Base-by-base conservation (phyloP, 2,329 filamentous ascomycete genomes). In the Beauveria bassiana region DNA sequence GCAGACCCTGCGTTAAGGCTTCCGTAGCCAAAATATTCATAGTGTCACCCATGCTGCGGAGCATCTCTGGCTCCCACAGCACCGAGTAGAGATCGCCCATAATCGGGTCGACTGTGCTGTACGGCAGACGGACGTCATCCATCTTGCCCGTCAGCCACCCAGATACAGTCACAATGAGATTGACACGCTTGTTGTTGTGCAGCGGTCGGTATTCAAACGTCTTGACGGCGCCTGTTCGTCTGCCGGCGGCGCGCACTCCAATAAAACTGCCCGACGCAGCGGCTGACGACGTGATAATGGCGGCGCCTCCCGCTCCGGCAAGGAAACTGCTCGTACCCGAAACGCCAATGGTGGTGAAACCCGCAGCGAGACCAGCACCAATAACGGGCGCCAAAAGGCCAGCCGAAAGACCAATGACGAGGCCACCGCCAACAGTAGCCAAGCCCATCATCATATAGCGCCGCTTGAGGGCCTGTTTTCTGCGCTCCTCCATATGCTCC, bases 41-140 rank as follows among this genome's bases (percentile, higher is more conserved):
- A 51, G 95, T 99, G 72, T 95, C 91, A 83, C 95, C 95, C 88
- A 97, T 99, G 74, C 91, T 96, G 68, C 86, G 88, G 71, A 99
- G 82, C 93, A 99, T 96, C 71, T 99, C 95, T 3, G 95, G 96
- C 74, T 99, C 95, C 93, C 95, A 99, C 62, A 96, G 80, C 12
- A 99, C 88, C 0, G 93, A 97, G 76, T 99, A 99, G 18, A 99
- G 87, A 71, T 99, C 95, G 14, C 95, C 95, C 95, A 99, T 99
- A 65, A 98, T 85, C 0, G 96, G 91, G 73, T 99, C 93, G 7
- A 99, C 89, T 0, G 96, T 99, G 77, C 92, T 97, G 75, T 90
- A 99, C 8, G 95, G 95, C 69, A 99, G 77, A 63, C 95, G 90
- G 55, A 99, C 93, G 73, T 99, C 95, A 75, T 99, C 95, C 59